These are phyloP conservation scores for Clonostachys sp. DNA, from an alignment of 2,329 filamentous ascomycete species.

Conservation along the genomic window DNA sequence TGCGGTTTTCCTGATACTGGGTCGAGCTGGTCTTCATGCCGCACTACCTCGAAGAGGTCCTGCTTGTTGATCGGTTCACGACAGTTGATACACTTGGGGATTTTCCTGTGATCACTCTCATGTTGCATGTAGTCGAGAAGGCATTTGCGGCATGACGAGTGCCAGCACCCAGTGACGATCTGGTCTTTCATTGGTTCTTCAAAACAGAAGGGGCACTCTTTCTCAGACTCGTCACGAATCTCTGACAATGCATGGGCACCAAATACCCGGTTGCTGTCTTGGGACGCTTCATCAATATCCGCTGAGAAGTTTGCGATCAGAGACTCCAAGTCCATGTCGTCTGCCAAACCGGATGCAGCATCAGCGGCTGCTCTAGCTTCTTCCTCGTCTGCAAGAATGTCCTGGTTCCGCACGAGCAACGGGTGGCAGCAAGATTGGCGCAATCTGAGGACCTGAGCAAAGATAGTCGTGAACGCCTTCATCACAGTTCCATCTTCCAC, in stretches of 20 bases:
- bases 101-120: slow-evolving; percentile 69
- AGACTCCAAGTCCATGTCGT: slow-evolving; percentile 92
- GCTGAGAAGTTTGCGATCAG: slow-evolving; percentile 82
- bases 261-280: slow-evolving; percentile 57
- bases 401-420: slow-evolving; percentile 78
- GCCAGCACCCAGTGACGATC: slow-evolving; percentile 94
- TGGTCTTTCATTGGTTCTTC: slow-evolving; percentile 96
- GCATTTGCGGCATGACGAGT: slow-evolving; percentile 93
- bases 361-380: slow-evolving; percentile 73
- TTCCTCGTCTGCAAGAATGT: slow-evolving; percentile 81
- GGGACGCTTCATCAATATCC: slow-evolving; percentile 56
- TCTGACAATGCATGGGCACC: slow-evolving; percentile 84
- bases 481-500: slow-evolving; percentile 88
- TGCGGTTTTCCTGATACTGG: slow-evolving; percentile 36
- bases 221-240: slow-evolving; percentile 82
- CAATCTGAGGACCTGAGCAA: slow-evolving; percentile 89
- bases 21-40: slow-evolving; percentile 61
- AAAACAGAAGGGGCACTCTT: slow-evolving; percentile 90
- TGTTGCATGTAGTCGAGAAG: slow-evolving; percentile 87
- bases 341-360: slow-evolving; percentile 73
- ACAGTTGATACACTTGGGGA: slow-evolving; percentile 86
- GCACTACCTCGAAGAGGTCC: slow-evolving; percentile 89
- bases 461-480: slow-evolving; percentile 95
- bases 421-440: slow-evolving; percentile 95
- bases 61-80: slow-evolving; percentile 75